Evolutionary conservation across 2,329 filamentous ascomycete species (phyloP), one percentile per base, ranked within the genome.

Genomic region (Pestalotiopsis sp.): DNA sequence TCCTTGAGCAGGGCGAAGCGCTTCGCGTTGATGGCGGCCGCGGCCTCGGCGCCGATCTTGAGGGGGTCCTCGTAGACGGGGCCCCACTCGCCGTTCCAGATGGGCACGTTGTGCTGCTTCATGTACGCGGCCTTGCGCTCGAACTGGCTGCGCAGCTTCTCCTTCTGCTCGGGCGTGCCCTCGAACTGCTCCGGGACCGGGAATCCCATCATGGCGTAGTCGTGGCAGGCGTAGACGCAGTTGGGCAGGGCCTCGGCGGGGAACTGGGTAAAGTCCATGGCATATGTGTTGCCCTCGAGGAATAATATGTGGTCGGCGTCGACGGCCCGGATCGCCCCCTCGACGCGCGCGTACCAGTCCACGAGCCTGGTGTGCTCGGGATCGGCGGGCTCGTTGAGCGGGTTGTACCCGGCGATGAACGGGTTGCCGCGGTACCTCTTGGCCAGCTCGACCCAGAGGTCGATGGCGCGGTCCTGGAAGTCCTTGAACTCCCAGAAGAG

Each of bases 231-330:
- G 70, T 85, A 86, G 1, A 84, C 84, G 4, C 79, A 75, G 67
- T 82, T 82, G 69, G 80, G 80, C 27, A 74, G 69, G 4, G 81
- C 23, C 57, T 59, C 74, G 4, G 80, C 75, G 0, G 82, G 80
- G 67, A 84, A 85, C 6, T 75, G 78, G 13, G 78, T 78, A 72
- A 84, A 85, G 72, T 88, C 84, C 77, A 86, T 86, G 20, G 85
- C 81, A 68, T 86, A 88, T 0, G 85, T 87, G 76, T 87, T 87
- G 7, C 84, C 84, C 64, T 86, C 85, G 11, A 86, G 75, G 72
- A 80, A 84, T 31, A 84, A 76, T 52, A 85, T 84, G 68, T 85
- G 83, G 27, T 83, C 73, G 0, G 81, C 78, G 64, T 82, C 80
- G 23, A 80, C 75, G 23, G 73, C 72, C 11, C 81, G 78, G 61